A percentile compares a stretch with the other conserved stretches of the same genome.
phyloP scores from a whole-genome alignment of 306 rosid species.

The Quercus agrifolia region DNA sequence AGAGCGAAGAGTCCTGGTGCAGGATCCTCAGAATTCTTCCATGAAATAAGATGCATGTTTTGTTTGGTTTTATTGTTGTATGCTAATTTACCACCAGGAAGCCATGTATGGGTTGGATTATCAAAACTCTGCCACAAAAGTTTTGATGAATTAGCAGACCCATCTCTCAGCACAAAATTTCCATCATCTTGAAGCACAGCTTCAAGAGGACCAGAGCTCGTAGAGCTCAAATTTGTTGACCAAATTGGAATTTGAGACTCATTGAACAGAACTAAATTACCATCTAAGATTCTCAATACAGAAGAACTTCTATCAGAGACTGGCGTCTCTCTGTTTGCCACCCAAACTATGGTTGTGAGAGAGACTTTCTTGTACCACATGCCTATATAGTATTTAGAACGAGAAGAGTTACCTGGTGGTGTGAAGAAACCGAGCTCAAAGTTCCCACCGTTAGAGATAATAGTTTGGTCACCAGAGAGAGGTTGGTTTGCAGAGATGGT shows the following conservation, averaged over 20 bases:
- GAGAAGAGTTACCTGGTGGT: conserved; percentile 38
- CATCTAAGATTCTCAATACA: conserved; percentile 24
- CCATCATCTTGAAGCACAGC: conserved; percentile 30
- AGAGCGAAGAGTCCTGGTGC: conserved; percentile 45
- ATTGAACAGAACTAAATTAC: conserved; percentile 47
- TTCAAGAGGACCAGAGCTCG: conserved; percentile 19
- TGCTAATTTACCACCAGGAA: conserved; percentile 42
- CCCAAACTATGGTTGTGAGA: conserved; percentile 43
- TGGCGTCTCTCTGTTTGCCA: conserved; percentile 57
- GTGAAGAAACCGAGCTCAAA: conserved; percentile 61
- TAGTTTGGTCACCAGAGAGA: conserved; percentile 57
- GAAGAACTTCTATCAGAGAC: conserved; percentile 43
- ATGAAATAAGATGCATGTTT: conserved; percentile 45
- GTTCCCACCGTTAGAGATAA: conserved; percentile 35
- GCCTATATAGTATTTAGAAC: conserved; percentile 52
- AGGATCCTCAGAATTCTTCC: conserved; percentile 52
- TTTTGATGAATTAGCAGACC: conserved; percentile 2
- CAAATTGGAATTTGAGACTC: conserved; percentile 40
- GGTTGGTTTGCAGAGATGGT: conserved; percentile 45
- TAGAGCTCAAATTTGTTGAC: conserved; percentile 52
- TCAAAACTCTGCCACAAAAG: conserved; percentile 61
- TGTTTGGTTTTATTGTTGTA: conserved; percentile 38
- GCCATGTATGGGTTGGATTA: conserved; percentile 55
- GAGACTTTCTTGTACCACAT: conserved; percentile 51
- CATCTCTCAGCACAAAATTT: conserved; percentile 45